These are phyloP conservation scores for Paecilomyces variotii DNA, from an alignment of 2,329 filamentous ascomycete genomes.

Conservation along the genomic window DNA sequence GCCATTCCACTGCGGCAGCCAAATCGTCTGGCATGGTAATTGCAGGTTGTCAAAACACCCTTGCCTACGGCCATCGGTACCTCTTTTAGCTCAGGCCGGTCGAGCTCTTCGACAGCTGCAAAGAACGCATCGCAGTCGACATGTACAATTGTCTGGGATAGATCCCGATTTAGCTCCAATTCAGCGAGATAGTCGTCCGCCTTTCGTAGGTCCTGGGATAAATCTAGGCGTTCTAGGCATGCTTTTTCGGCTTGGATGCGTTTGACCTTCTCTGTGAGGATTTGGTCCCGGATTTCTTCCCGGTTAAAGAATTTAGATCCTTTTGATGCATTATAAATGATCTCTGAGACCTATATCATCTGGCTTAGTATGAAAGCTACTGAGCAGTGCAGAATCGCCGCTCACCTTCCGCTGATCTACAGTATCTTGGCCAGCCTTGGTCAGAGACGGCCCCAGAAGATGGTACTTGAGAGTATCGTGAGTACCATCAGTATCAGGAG, in stretches of 20 bases:
- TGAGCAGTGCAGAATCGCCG: not conserved
- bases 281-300: conserved; percentile 74
- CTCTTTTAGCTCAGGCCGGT: conserved; percentile 73
- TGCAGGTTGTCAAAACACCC: conserved; percentile 64
- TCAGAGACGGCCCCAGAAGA: conserved; percentile 80
- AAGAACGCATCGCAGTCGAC: conserved; percentile 98
- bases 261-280: conserved; percentile 77
- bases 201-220: conserved; percentile 62
- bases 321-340: conserved; percentile 95
- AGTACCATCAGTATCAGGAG: conserved; percentile 3
- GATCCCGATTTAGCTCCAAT: conserved; percentile 68
- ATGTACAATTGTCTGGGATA: conserved; percentile 80
- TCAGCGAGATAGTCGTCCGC: conserved; percentile 76
- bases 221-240: conserved; percentile 65
- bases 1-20: conserved; percentile 95
- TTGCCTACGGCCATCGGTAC: conserved; percentile 86
- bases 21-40: conserved; percentile 83
- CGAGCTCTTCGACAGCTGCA: conserved; percentile 81
- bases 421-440: conserved; percentile 84
- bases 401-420: conserved; percentile 82
- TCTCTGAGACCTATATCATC: conserved; percentile 66
- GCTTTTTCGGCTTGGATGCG: conserved; percentile 67
- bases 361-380: not conserved
- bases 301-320: conserved; percentile 94
- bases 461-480: conserved; percentile 77